Percentiles rank a stretch among this genome's conserved stretches.
Evolutionary conservation across 225 moss, liverwort and hornwort genomes (phyloP).

Genomic region (Asterella californica): DNA sequence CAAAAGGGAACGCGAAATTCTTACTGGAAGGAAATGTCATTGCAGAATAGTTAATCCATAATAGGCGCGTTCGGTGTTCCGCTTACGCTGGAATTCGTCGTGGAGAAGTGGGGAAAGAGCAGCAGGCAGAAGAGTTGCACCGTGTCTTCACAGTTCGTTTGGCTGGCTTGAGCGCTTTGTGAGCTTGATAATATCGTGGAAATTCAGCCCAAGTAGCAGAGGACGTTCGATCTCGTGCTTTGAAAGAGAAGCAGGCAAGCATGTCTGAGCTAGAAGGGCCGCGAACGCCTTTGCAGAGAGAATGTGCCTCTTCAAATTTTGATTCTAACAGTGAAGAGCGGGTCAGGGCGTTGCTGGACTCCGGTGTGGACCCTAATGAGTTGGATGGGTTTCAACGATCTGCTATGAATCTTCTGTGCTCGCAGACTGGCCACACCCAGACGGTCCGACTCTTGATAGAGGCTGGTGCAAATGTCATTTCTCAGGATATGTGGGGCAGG

Average conservation of each 20-base stretch:
- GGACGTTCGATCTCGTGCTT: too few species aligned
- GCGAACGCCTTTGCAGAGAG: slow-evolving; percentile 32
- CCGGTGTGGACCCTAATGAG: slow-evolving; percentile 41
- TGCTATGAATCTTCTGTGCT: slow-evolving; percentile 43
- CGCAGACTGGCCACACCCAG: slow-evolving; percentile 33
- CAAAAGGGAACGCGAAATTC: too few species aligned
- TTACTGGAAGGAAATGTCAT: too few species aligned
- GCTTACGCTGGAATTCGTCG: too few species aligned
- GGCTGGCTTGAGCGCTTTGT: too few species aligned
- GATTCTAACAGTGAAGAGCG: slow-evolving; percentile 12
- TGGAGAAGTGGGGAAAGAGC: too few species aligned
- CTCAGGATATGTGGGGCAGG: slow-evolving; percentile 56
- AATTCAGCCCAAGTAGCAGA: too few species aligned
- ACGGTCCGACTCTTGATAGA: slow-evolving; percentile 40
- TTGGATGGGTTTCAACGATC: slow-evolving; percentile 41
- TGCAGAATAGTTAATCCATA: too few species aligned
- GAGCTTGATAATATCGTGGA: too few species aligned
- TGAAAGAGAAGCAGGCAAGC: background rate
- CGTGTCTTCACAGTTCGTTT: too few species aligned
- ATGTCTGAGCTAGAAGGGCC: slow-evolving; percentile 19
- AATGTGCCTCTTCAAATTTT: slow-evolving; percentile 28
- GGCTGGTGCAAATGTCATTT: slow-evolving; percentile 34
- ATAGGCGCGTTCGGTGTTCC: too few species aligned
- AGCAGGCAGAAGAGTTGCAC: too few species aligned
- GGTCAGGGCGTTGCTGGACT: slow-evolving; percentile 35